Evolutionary conservation across 2,329 filamentous ascomycete genomes (phyloP).

Genomic region (Beauveria scarabaeidicola): DNA sequence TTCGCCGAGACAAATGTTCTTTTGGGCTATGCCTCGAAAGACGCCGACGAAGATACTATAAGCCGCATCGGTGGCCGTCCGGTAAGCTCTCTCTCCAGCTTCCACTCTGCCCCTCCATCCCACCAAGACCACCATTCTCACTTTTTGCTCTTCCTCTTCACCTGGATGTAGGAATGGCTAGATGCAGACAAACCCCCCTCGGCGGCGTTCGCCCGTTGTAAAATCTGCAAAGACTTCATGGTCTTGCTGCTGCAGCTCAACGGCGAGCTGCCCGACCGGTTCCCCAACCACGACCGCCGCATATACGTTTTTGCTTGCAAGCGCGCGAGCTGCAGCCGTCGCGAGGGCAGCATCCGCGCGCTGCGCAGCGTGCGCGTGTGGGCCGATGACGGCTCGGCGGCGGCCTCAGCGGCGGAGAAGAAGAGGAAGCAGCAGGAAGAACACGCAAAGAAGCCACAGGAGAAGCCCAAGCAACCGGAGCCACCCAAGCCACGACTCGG

Average conservation of each 20-base stretch:
- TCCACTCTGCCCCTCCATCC: neutral
- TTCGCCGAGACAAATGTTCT: conserved; percentile 80
- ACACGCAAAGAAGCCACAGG: conserved; percentile 18
- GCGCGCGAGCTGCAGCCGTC: conserved; percentile 69
- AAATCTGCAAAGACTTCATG: conserved; percentile 77
- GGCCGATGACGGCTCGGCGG: conserved; percentile 26
- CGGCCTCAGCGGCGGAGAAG: conserved; percentile 22
- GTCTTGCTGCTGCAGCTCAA: conserved; percentile 83
- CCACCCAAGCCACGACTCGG: conserved; percentile 44
- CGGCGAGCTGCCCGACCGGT: conserved; percentile 77
- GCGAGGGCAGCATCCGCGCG: conserved; percentile 71
- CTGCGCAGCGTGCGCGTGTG: conserved; percentile 59
- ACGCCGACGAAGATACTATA: conserved; percentile 70
- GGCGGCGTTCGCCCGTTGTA: conserved; percentile 72
- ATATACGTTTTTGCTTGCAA: conserved; percentile 82
- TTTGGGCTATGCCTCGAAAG: conserved; percentile 78
- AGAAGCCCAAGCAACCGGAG: conserved; percentile 24
- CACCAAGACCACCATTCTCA: neutral
- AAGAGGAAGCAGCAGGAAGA: conserved; percentile 25
- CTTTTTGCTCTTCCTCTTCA: neutral
- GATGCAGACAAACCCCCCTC: conserved; percentile 63
- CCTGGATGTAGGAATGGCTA: conserved; percentile 64
- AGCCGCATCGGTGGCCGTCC: conserved; percentile 83
- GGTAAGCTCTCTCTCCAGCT: conserved; percentile 43
- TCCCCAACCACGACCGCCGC: conserved; percentile 78